These are phyloP conservation scores for Begonia loranthoides DNA, from an alignment of 306 rosid genomes.

Conservation along the genomic window DNA sequence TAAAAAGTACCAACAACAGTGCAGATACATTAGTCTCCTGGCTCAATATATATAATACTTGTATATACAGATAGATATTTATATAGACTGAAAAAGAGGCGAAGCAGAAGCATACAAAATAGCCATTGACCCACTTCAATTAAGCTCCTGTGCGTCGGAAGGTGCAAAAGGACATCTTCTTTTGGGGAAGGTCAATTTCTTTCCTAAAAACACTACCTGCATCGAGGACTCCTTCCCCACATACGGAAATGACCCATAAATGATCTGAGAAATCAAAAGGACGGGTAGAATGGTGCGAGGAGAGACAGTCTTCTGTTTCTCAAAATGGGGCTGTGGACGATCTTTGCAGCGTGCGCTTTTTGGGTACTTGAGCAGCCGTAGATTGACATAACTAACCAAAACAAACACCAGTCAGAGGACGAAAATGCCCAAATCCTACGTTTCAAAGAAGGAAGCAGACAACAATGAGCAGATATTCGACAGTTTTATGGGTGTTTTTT, in stretches of 20 bases:
- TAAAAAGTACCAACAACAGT: too few species aligned
- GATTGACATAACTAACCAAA: conserved; percentile 19
- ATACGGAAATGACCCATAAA: too few species aligned
- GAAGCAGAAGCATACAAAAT: not conserved
- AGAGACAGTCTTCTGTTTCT: conserved; percentile 1
- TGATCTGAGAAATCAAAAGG: too few species aligned
- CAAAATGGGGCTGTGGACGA: conserved; percentile 81
- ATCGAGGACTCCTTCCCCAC: too few species aligned
- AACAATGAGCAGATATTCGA: not conserved
- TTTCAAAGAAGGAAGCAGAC: not conserved
- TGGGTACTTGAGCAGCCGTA: conserved; percentile 17
- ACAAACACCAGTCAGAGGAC: too few species aligned
- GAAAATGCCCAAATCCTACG: too few species aligned
- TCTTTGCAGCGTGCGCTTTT: conserved; percentile 37
- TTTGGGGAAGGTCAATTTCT: conserved; percentile 9
- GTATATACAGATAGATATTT: too few species aligned
- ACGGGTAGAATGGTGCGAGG: too few species aligned
- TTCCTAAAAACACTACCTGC: not conserved
- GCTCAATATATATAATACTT: too few species aligned
- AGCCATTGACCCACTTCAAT: conserved; percentile 7
- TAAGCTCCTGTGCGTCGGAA: conserved; percentile 10
- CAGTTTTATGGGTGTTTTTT: too few species aligned
- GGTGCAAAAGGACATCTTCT: conserved; percentile 17
- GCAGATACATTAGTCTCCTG: too few species aligned
- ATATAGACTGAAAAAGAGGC: too few species aligned